Base-by-base conservation (phyloP, 208 protist species). In the Trypanosoma avium region DNA sequence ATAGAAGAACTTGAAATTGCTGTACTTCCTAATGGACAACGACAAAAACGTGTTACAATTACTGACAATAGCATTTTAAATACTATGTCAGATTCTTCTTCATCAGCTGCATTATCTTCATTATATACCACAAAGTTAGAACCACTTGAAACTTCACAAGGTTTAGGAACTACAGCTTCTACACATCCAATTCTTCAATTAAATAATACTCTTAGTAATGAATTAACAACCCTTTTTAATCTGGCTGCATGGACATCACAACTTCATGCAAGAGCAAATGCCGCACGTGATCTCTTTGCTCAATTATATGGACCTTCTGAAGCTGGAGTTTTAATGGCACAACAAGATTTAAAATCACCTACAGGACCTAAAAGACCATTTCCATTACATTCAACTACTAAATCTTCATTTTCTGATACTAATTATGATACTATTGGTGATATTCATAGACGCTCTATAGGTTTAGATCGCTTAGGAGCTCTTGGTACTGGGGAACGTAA, bases 261-360 rank as follows among this genome's bases (percentile, higher is more conserved):
- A 30, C 72, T 88, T 42, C 83, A 93, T 62, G 62, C 65, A 8
- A 80, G 81, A 50, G 70, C 71, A 35, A 67, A 85, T 52, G 62
- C 48, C 10, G 81, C 79, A 1, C 75, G 87, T 43, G 70, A 82
- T 55, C 61, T 82, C 45, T 90, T 93, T 63, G 76, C 75, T 17
- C 79, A 82, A 2, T 72, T 77, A 24, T 93, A 88, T 70, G 83
- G 87, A 42, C 56, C 82, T 26, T 75, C 74, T 27, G 87, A 93
- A 54, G 79, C 87, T n/a, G 75, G 84, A 30, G 68, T 85, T 7
- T 62, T 93, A 30, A 84, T 90, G 55, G 67, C 71, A 17, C 61
- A 74, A 19, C 35, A 75, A 33, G 59, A 67, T 19, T 27, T 58
- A 45, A 58, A 67, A 30, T 29, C 32, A n/a, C 46, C 42, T 8